Conservation (phyloP, 495 filamentous ascomycete species). For the Podospora bellae-mahoneyi region DNA sequence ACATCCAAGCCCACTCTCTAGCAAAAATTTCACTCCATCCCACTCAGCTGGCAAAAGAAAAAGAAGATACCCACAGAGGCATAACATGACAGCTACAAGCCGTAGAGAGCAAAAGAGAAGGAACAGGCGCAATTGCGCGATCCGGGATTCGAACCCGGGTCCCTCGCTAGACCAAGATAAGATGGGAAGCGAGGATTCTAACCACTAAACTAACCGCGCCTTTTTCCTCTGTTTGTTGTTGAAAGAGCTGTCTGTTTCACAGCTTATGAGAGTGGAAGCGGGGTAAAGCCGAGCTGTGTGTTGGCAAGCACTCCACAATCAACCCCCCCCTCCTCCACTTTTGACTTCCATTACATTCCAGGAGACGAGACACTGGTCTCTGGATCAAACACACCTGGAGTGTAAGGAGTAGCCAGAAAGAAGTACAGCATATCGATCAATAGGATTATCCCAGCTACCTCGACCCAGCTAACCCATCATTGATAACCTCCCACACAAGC, state of each 20-base stretch:
- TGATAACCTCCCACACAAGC: background rate
- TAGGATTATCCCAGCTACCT: background rate
- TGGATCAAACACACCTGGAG: too few species aligned
- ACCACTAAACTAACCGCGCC: constrained; percentile 29
- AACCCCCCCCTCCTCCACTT: background rate
- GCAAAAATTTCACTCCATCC: too few species aligned
- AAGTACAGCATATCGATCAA: background rate
- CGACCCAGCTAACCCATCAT: background rate
- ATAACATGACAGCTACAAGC: background rate
- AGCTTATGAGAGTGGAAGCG: background rate
- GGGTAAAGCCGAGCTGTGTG: constrained; percentile 4
- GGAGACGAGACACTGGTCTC: background rate
- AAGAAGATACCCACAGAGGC: too few species aligned
- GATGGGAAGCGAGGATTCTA: constrained; percentile 30
- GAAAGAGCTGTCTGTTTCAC: background rate
- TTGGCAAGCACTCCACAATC: background rate
- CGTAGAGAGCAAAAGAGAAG: background rate
- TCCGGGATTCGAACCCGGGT: constrained; percentile 30
- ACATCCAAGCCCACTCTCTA: too few species aligned
- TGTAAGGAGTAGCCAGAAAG: too few species aligned
- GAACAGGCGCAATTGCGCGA: constrained; percentile 20
- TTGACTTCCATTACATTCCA: background rate
- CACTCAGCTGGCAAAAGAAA: too few species aligned
- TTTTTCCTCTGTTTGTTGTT: constrained; percentile 9
- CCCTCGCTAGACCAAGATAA: constrained; percentile 22